Conservation (phyloP, 192 early-diverging fungal species). For the Dissophora ornata region DNA sequence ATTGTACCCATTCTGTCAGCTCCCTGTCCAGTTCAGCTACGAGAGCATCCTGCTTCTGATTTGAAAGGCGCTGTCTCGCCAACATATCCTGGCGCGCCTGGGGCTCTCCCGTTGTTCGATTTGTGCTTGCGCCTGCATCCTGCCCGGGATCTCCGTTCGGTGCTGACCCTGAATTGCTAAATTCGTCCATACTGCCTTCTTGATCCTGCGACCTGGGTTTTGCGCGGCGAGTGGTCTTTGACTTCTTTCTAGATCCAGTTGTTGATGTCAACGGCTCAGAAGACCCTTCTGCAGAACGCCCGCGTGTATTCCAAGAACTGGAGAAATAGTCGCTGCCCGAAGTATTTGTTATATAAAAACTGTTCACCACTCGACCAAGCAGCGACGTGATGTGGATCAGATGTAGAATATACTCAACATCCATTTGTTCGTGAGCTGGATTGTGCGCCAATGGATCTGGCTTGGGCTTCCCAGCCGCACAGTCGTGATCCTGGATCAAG, state of each 20-base stretch:
- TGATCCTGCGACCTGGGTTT: not conserved
- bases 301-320: not conserved
- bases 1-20: slow-evolving; percentile 20
- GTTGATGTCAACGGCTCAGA: not conserved
- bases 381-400: slow-evolving; percentile 1
- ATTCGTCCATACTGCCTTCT: not conserved
- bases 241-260: not conserved
- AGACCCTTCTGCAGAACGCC: not conserved
- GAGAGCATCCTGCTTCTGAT: slow-evolving; percentile 10
- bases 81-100: slow-evolving; percentile 15
- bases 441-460: slow-evolving; percentile 5
- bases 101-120: not conserved
- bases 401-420: not conserved
- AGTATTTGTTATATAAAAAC: slow-evolving; percentile 8
- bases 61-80: slow-evolving; percentile 1
- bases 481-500: slow-evolving; percentile 22
- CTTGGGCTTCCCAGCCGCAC: slow-evolving; percentile 15
- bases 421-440: not conserved
- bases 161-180: not conserved
- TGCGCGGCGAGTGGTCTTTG: not conserved
- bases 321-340: slow-evolving; percentile 1
- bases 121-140: no score
- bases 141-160: no score
- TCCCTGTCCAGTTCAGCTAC: slow-evolving; percentile 18
- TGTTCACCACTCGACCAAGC: slow-evolving; percentile 3